These are phyloP conservation scores for Fusarium nelsonii DNA, from an alignment of 2,329 filamentous ascomycete species.

Conservation along the genomic window DNA sequence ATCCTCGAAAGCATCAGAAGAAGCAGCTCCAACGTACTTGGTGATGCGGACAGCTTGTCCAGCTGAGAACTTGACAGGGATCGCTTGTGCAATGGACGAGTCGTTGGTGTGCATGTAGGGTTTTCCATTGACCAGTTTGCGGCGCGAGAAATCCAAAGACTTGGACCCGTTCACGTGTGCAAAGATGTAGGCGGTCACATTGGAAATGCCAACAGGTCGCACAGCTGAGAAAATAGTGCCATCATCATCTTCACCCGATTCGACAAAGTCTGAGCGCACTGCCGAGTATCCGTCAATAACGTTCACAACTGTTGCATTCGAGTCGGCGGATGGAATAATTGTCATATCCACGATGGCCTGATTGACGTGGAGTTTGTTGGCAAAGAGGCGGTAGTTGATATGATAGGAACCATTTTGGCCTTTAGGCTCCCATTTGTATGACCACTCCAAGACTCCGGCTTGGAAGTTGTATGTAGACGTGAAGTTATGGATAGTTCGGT, in stretches of 20 bases:
- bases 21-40: slow-evolving; percentile 1
- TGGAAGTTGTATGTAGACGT: slow-evolving; percentile 6
- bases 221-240: slow-evolving; percentile 4
- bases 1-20: slow-evolving; percentile 3
- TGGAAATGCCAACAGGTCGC: not conserved
- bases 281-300: slow-evolving; percentile 11
- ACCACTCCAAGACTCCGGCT: not conserved
- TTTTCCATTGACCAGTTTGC: not conserved
- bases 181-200: slow-evolving; percentile 1
- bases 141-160: not conserved
- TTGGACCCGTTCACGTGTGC: not conserved
- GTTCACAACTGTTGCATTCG: not conserved
- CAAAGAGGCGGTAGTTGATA: not conserved
- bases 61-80: slow-evolving; percentile 1
- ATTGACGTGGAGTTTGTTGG: slow-evolving; percentile 2
- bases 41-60: not conserved
- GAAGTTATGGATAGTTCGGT: not conserved
- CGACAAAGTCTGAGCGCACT: slow-evolving; percentile 1
- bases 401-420: not conserved
- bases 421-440: not conserved
- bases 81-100: not conserved
- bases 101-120: slow-evolving; percentile 1
- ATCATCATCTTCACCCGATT: not conserved
- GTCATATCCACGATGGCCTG: slow-evolving; percentile 1
- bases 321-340: not conserved